These are phyloP conservation scores for Tilletia walkeri DNA, from an alignment of 1,284 basidiomycete genomes.

Conservation along the genomic window DNA sequence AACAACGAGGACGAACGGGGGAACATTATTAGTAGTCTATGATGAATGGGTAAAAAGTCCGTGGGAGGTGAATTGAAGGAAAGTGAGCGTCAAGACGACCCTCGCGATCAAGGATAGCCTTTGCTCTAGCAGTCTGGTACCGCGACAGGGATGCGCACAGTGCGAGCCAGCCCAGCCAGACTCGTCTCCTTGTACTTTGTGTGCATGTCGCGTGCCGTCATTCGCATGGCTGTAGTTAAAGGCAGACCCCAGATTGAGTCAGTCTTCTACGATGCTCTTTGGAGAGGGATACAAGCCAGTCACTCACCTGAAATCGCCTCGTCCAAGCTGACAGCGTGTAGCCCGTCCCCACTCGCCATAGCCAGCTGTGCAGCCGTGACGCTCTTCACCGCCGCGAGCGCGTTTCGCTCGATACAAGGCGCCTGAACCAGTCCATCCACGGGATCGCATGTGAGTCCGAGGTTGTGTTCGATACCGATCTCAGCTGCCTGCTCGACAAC, in stretches of 20 bases:
- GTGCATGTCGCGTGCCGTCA: conserved; percentile 70
- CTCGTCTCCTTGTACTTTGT: conserved; percentile 54
- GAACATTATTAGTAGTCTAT: too few relatives aligned
- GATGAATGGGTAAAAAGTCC: too few relatives aligned
- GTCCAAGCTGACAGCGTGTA: conserved; percentile 83
- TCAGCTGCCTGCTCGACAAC: conserved; percentile 76
- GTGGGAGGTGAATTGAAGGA: not conserved
- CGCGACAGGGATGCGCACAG: conserved; percentile 47
- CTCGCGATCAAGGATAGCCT: not conserved
- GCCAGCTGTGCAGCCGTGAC: conserved; percentile 77
- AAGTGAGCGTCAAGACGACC: not conserved
- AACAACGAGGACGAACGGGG: too few relatives aligned
- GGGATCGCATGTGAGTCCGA: conserved; percentile 48
- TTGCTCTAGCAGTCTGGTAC: conserved; percentile 44
- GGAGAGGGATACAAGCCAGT: not conserved
- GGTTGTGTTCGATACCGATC: conserved; percentile 70
- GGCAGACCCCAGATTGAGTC: not conserved
- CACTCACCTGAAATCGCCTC: conserved; percentile 79
- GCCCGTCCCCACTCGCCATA: conserved; percentile 76
- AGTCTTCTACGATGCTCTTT: not conserved
- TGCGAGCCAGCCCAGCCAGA: conserved; percentile 44
- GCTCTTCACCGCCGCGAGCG: conserved; percentile 66
- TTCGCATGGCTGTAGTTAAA: conserved; percentile 55
- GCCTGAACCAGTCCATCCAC: conserved; percentile 83
- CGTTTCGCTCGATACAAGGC: conserved; percentile 79